These are phyloP conservation scores for Nymphaea colorata DNA, from an alignment of 164 flowering plant genomes.

Conservation along the genomic window DNA sequence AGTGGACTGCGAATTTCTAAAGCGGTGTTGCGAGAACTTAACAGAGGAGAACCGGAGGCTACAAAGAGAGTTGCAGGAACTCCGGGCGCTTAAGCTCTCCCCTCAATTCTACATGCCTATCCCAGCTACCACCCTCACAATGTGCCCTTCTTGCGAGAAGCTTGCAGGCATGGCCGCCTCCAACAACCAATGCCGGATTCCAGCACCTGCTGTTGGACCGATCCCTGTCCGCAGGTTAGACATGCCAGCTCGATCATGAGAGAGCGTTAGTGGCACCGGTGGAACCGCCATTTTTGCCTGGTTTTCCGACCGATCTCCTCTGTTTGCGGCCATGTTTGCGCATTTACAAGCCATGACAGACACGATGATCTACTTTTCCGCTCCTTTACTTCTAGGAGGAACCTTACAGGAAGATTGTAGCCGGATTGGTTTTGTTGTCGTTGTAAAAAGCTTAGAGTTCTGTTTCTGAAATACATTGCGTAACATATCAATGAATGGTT, in stretches of 20 bases:
- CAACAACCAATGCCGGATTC: conserved; percentile 2
- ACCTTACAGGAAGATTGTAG: neutral
- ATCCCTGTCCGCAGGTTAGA: neutral
- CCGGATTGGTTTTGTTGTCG: neutral
- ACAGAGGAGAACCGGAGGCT: conserved; percentile 31
- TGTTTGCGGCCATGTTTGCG: neutral
- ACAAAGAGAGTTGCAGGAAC: conserved; percentile 35
- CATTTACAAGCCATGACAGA: neutral
- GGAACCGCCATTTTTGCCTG: neutral
- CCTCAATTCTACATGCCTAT: conserved; percentile 33
- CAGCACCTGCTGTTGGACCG: conserved; percentile 1
- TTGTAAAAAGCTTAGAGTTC: neutral
- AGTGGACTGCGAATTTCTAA: conserved; percentile 33
- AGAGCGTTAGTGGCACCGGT: neutral
- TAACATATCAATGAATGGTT: neutral
- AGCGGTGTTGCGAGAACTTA: conserved; percentile 28
- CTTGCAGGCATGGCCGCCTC: conserved; percentile 12
- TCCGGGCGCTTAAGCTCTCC: conserved; percentile 24
- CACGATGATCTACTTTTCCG: neutral
- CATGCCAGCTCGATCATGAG: neutral
- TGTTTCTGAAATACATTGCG: too few species aligned
- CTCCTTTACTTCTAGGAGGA: neutral
- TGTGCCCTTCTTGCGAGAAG: conserved; percentile 37
- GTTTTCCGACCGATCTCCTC: neutral
- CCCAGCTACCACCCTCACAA: conserved; percentile 33